Conservation (phyloP, 177 flowering plant genomes). For the Vitis hybrid region DNA sequence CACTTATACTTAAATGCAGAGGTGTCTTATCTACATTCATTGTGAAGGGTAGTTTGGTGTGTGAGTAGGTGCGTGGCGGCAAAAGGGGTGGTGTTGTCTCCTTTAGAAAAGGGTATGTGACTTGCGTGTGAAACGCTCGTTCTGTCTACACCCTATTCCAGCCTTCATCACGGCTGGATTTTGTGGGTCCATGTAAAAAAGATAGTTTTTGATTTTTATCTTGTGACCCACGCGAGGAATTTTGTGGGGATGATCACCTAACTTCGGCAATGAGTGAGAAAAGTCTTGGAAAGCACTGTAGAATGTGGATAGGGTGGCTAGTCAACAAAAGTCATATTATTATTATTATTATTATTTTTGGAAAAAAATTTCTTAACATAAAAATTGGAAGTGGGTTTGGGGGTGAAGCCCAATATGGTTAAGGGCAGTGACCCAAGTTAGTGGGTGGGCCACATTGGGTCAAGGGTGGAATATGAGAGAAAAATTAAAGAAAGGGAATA, state of each 20-base stretch:
- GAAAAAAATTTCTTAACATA: too few relatives aligned
- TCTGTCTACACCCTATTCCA: not conserved
- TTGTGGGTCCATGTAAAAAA: not conserved
- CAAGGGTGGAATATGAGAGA: too few relatives aligned
- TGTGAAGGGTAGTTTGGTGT: conserved; percentile 14
- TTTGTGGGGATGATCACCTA: not conserved
- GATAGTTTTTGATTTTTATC: not conserved
- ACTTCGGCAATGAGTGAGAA: not conserved
- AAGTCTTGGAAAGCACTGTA: not conserved
- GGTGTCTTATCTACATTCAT: not conserved
- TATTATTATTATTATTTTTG: too few relatives aligned
- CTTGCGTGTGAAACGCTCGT: not conserved
- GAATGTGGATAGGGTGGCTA: not conserved
- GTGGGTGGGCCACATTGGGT: too few relatives aligned
- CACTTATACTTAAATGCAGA: not conserved
- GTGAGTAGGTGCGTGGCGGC: conserved; percentile 20
- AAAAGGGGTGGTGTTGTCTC: conserved; percentile 9
- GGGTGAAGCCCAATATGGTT: too few relatives aligned
- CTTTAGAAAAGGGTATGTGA: not conserved
- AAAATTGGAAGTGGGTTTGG: too few relatives aligned
- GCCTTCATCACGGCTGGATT: not conserved
- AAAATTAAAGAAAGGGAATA: too few relatives aligned
- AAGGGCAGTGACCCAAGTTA: too few relatives aligned
- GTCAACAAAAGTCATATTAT: not conserved
- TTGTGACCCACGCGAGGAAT: not conserved